A percentile compares a stretch with the other conserved stretches of the same genome.
Evolutionary conservation across 306 rosid genomes (phyloP).

Genomic region (Astragalus membranaceus): DNA sequence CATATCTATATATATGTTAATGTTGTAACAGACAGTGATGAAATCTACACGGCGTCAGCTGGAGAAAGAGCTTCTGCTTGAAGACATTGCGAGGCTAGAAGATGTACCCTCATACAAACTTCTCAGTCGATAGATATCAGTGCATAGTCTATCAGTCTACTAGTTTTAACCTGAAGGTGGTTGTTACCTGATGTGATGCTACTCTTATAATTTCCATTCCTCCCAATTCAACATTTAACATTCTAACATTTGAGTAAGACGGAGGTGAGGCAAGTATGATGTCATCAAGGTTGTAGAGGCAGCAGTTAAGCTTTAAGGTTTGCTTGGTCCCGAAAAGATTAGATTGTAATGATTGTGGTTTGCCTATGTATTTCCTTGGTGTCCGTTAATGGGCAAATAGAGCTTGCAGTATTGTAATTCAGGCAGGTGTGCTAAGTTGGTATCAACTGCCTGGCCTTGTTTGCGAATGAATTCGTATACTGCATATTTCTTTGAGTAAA

Average conservation of each 20-base stretch:
- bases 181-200: conserved; percentile 43
- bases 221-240: conserved; percentile 30
- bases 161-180: conserved; percentile 34
- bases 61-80: conserved; percentile 87
- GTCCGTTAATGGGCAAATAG: conserved; percentile 27
- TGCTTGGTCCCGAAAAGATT: conserved; percentile 20
- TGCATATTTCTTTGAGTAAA: conserved; percentile 25
- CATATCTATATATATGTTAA: neutral
- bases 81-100: conserved; percentile 67
- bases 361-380: conserved; percentile 27
- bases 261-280: conserved; percentile 14
- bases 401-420: conserved; percentile 34
- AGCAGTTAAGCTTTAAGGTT: conserved; percentile 22
- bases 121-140: conserved; percentile 53
- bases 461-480: conserved; percentile 21
- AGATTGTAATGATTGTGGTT: conserved; percentile 34
- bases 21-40: conserved; percentile 76
- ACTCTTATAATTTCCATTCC: conserved; percentile 26
- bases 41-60: conserved; percentile 86
- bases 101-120: conserved; percentile 84
- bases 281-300: conserved; percentile 35
- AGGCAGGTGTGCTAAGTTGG: conserved; percentile 17
- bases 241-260: conserved; percentile 27
- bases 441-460: conserved; percentile 25
- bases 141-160: conserved; percentile 13